Conservation (phyloP, 2,329 filamentous ascomycete genomes). For the Fusarium luffae region DNA sequence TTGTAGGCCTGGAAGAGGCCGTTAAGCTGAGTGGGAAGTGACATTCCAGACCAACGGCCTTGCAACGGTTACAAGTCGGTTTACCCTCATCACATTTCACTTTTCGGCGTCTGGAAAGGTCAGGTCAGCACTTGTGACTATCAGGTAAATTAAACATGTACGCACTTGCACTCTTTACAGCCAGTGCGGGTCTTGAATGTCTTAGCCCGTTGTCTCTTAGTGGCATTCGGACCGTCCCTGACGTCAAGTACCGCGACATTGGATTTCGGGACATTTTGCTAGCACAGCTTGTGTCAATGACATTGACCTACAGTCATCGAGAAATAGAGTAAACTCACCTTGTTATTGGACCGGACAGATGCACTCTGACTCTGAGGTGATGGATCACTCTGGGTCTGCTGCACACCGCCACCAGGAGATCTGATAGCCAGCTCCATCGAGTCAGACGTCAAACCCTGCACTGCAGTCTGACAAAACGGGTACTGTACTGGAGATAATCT, state of each 20-base stretch:
- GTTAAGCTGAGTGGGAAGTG: constrained; percentile 20
- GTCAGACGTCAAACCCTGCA: not conserved
- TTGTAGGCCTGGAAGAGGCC: not conserved
- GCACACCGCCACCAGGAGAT: constrained; percentile 4
- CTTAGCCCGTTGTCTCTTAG: constrained; percentile 23
- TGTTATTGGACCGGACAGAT: not conserved
- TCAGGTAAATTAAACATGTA: constrained; percentile 3
- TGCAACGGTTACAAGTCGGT: constrained; percentile 35
- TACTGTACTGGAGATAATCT: not conserved
- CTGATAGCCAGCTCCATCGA: constrained; percentile 4
- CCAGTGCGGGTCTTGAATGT: constrained; percentile 37
- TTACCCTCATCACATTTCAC: constrained; percentile 42
- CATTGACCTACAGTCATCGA: not conserved
- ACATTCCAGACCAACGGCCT: constrained; percentile 21
- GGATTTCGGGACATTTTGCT: constrained; percentile 19
- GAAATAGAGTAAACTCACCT: not conserved
- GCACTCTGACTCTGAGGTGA: not conserved
- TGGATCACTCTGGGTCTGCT: not conserved
- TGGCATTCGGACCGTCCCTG: constrained; percentile 14
- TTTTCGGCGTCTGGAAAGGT: constrained; percentile 37
- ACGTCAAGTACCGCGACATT: constrained; percentile 27
- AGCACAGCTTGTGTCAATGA: not conserved
- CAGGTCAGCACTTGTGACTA: not conserved
- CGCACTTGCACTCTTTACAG: constrained; percentile 41
- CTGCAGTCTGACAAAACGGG: constrained; percentile 3